Conservation (phyloP, 768 basidiomycete species). For the Cubamyces sp. region DNA sequence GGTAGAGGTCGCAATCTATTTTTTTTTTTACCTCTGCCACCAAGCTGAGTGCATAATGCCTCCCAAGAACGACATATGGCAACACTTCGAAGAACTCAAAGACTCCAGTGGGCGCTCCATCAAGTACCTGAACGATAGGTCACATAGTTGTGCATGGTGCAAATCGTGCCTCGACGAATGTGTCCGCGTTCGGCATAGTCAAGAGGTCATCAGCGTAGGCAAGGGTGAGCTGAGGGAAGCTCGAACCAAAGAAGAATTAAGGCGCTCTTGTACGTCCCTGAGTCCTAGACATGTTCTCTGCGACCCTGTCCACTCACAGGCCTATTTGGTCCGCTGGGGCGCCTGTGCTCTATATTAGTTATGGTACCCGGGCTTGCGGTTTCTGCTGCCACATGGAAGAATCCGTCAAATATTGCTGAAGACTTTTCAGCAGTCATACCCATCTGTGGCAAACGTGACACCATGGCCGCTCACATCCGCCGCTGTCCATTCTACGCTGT, state of each 20-base stretch:
- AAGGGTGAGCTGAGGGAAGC: neutral
- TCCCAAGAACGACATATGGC: neutral
- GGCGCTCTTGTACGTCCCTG: neutral
- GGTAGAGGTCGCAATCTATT: neutral
- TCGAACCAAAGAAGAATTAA: neutral
- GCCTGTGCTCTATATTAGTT: too few species aligned
- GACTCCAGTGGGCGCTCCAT: neutral
- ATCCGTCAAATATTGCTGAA: neutral
- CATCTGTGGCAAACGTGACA: neutral
- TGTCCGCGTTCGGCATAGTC: neutral
- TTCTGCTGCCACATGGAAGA: neutral
- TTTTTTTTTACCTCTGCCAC: neutral
- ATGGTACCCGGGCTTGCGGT: neutral
- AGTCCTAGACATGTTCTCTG: neutral
- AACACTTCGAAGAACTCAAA: neutral
- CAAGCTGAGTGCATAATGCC: too few species aligned
- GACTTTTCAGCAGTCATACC: neutral
- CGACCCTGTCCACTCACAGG: neutral
- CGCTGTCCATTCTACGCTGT: neutral
- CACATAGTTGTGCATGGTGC: conserved; percentile 5
- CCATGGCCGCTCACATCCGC: neutral
- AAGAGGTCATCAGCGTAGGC: neutral
- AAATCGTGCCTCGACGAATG: conserved; percentile 5
- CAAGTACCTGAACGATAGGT: conserved; percentile 8
- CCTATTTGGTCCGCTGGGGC: neutral